phyloP scores from a whole-genome alignment of 495 filamentous ascomycete species.

The Aspergillus indologenus region DNA sequence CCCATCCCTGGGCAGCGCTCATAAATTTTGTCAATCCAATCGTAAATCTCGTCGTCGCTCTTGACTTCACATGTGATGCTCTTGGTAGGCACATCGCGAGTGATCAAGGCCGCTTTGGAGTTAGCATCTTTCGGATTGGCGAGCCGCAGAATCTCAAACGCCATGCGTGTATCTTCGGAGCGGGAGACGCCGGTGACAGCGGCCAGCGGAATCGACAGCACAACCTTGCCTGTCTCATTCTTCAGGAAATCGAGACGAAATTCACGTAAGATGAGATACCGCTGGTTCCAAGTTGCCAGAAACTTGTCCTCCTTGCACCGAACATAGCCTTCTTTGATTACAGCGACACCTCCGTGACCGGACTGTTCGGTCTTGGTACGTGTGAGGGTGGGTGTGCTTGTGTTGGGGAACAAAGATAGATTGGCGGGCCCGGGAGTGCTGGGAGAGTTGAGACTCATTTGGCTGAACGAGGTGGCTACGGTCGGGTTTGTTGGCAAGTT shows the following conservation, averaged over 20 bases:
- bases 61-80: conserved; percentile 87
- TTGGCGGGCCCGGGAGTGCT: conserved; percentile 48
- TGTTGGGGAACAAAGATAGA: conserved; percentile 54
- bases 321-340: conserved; percentile 88
- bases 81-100: conserved; percentile 72
- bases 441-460: conserved; percentile 68
- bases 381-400: conserved; percentile 64
- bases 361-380: conserved; percentile 59
- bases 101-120: conserved; percentile 56
- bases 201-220: conserved; percentile 72
- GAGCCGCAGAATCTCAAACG: conserved; percentile 83
- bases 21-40: conserved; percentile 97
- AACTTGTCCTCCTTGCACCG: conserved; percentile 82
- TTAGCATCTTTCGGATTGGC: conserved; percentile 60
- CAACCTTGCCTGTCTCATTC: conserved; percentile 76
- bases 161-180: conserved; percentile 80
- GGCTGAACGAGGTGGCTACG: conserved; percentile 75
- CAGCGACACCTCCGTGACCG: conserved; percentile 60
- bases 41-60: conserved; percentile 91
- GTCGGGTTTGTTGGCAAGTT: conserved; percentile 64
- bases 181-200: conserved; percentile 83
- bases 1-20: conserved; percentile 95
- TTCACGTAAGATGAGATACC: conserved; percentile 84
- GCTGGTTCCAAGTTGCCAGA: conserved; percentile 86
- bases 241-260: conserved; percentile 90